A percentile compares a stretch with the other conserved stretches of the same genome.
These are phyloP conservation scores for Cyphellophora europaea DNA, from an alignment of 2,329 filamentous ascomycete genomes.

Conservation along the genomic window DNA sequence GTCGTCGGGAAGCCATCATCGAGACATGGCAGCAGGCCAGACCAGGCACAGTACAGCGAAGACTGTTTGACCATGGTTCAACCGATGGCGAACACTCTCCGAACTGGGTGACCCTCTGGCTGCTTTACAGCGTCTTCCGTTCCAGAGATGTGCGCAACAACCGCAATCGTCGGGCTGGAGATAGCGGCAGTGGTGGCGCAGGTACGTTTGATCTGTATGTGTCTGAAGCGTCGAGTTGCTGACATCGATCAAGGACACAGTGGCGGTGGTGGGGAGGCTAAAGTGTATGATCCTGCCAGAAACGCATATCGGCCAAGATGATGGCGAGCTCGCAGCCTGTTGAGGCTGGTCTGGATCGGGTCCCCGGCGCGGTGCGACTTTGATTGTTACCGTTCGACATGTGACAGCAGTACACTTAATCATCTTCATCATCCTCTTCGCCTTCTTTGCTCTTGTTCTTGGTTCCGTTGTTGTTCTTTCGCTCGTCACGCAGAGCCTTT, in stretches of 20 bases:
- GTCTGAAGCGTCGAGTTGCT: neutral
- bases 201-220: constrained; percentile 1
- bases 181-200: constrained; percentile 19
- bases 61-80: constrained; percentile 30
- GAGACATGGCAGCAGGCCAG: constrained; percentile 33
- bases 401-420: constrained; percentile 4
- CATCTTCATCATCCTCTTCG: constrained; percentile 16
- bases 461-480: constrained; percentile 27
- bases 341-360: too few relatives aligned
- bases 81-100: constrained; percentile 35
- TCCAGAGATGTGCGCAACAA: constrained; percentile 37
- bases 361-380: too few relatives aligned
- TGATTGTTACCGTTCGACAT: too few relatives aligned
- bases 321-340: too few relatives aligned
- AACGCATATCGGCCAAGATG: constrained; percentile 1
- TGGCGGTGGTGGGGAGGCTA: neutral
- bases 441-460: constrained; percentile 28
- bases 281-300: constrained; percentile 1
- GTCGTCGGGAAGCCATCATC: constrained; percentile 31
- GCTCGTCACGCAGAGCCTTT: constrained; percentile 42
- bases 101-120: constrained; percentile 37
- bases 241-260: neutral
- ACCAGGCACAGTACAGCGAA: constrained; percentile 25
- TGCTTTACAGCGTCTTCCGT: constrained; percentile 39
- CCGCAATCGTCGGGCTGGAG: constrained; percentile 31